Conservation (phyloP, 1,284 basidiomycete genomes). For the Marasmius tenuissimus region DNA sequence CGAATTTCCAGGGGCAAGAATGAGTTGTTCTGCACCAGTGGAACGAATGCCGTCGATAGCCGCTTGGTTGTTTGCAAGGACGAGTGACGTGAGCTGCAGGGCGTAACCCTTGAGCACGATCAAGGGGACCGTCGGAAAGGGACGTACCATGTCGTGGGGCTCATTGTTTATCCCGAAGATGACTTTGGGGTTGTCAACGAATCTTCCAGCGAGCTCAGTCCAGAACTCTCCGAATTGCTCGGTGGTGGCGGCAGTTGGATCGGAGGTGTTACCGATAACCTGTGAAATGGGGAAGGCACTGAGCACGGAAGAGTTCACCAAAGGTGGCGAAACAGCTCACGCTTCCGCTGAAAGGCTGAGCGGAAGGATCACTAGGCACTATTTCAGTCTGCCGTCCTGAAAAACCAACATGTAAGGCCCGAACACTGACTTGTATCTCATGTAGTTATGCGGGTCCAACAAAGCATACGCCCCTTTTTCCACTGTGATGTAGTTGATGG, state of each 20-base stretch:
- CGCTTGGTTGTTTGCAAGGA: conserved; percentile 42
- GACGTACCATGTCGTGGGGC: conserved; percentile 41
- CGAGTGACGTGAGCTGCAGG: conserved; percentile 35
- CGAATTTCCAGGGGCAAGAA: conserved; percentile 45
- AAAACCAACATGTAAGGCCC: neutral
- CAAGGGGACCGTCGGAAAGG: neutral
- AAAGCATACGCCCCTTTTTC: conserved; percentile 42
- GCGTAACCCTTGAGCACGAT: neutral
- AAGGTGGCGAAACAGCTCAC: conserved; percentile 23
- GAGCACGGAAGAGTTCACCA: neutral
- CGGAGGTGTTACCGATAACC: conserved; percentile 44
- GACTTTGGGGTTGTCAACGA: conserved; percentile 33
- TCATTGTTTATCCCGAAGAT: conserved; percentile 46
- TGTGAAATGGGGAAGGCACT: conserved; percentile 12
- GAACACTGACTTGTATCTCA: conserved; percentile 41
- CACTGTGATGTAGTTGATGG: conserved; percentile 42
- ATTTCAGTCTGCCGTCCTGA: neutral
- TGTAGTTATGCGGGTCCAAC: conserved; percentile 49
- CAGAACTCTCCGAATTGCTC: conserved; percentile 37
- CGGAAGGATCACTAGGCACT: conserved; percentile 39
- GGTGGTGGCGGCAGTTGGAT: conserved; percentile 43
- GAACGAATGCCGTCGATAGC: conserved; percentile 43
- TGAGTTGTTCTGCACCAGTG: conserved; percentile 41
- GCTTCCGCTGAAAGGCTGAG: conserved; percentile 42
- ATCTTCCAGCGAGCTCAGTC: conserved; percentile 35